Base-by-base conservation (phyloP, 176 grass and related monocot species). In the Aegilops speltoides region DNA sequence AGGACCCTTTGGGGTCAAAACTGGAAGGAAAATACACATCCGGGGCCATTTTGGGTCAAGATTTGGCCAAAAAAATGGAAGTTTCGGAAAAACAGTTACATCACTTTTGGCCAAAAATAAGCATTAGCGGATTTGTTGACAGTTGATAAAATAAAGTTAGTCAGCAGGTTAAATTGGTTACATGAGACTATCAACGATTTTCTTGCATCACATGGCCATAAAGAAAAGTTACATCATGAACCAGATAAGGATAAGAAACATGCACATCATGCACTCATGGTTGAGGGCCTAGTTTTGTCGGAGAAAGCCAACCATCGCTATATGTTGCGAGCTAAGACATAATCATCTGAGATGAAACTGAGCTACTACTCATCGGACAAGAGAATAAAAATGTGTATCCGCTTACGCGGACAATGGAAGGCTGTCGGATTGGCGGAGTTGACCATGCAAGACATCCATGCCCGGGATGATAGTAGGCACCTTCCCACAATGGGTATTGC, bases 361-460 rank as follows among this genome's bases (percentile, higher is more conserved):
- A 50, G n/a, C 22, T 57, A 75, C 20, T 77, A 50, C 54, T 67
- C 3, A 54, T 61, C 3, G n/a, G n/a, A n/a, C n/a, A n/a, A 54
- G 24, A 78, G 15, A 38, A 23, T 25, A 34, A 13, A 43, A 14
- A 40, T 73, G 8, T 67, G 11, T 45, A 79, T 67, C 10, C 19
- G n/a, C n/a, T n/a, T n/a, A n/a, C n/a, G n/a, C n/a, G n/a, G n/a
- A n/a, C n/a, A n/a, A n/a, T n/a, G n/a, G n/a, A n/a, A n/a, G n/a
- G n/a, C n/a, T n/a, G n/a, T n/a, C 29, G 57, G 89, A 93, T 45
- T 94, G 92, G 6, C 93, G n/a, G 45, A 92, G 93, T 8, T 89
- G 90, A 2, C 93, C 97, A 29, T 94, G 97, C 0, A 90, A 93
- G 1, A 98, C 93, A 93, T 93, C 97, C 97, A 98, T 98, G 17